phyloP scores from a whole-genome alignment of 2,329 filamentous ascomycete species.

The Fusarium verticillioides region DNA sequence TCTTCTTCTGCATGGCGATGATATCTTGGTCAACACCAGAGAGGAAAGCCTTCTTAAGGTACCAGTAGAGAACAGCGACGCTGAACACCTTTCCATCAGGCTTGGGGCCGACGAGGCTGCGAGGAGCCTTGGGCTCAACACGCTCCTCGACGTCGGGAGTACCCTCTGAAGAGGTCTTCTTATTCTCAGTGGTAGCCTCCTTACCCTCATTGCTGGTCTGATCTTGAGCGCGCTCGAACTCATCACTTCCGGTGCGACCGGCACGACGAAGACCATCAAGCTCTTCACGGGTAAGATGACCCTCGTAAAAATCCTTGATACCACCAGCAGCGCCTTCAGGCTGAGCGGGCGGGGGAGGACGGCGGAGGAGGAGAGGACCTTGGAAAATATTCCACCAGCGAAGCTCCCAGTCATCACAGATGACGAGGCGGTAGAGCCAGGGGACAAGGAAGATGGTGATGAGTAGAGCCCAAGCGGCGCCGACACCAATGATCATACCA shows the following conservation, averaged over 20 bases:
- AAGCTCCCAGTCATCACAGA: slow-evolving; percentile 71
- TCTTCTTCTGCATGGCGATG: slow-evolving; percentile 47
- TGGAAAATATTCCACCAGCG: slow-evolving; percentile 64
- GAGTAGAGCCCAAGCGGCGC: slow-evolving; percentile 60
- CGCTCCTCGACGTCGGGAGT: slow-evolving; percentile 5
- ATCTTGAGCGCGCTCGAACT: slow-evolving; percentile 40
- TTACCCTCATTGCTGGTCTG: slow-evolving; percentile 21
- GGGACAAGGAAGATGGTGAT: slow-evolving; percentile 66
- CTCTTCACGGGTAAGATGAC: slow-evolving; percentile 64
- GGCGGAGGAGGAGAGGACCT: slow-evolving; percentile 64
- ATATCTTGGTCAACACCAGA: slow-evolving; percentile 45
- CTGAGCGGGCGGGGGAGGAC: slow-evolving; percentile 61
- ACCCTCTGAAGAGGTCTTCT: slow-evolving; percentile 35
- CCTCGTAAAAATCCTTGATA: slow-evolving; percentile 66
- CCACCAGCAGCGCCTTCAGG: slow-evolving; percentile 71
- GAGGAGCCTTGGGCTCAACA: slow-evolving; percentile 20
- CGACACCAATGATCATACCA: slow-evolving; percentile 65
- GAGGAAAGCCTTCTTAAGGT: slow-evolving; percentile 40
- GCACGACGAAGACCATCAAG: slow-evolving; percentile 55
- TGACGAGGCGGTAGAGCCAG: slow-evolving; percentile 67
- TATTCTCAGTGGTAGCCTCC: slow-evolving; percentile 38
- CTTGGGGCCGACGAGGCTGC: slow-evolving; percentile 35
- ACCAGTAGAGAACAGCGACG: slow-evolving; percentile 38
- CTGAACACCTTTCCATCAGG: slow-evolving; percentile 28
- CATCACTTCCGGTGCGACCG: slow-evolving; percentile 32